Percentiles rank a stretch among this genome's conserved stretches.
These are phyloP conservation scores for Capniomyces stellatus DNA, from an alignment of 371 early-diverging fungal genomes.

Conservation along the genomic window DNA sequence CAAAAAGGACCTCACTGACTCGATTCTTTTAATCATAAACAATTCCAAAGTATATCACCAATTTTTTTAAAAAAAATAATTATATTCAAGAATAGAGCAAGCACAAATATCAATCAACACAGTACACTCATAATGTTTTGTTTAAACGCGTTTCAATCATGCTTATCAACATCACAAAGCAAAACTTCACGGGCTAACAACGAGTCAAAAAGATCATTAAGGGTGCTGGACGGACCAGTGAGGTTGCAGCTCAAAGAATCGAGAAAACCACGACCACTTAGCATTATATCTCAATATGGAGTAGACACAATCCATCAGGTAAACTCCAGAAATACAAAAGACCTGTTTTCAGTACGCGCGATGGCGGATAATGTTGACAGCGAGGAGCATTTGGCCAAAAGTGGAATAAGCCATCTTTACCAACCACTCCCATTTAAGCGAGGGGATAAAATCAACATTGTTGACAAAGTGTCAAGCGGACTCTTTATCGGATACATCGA, in stretches of 20 bases:
- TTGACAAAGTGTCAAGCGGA: neutral
- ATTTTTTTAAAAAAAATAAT: too few species aligned
- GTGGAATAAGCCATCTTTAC: neutral
- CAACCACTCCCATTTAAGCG: constrained; percentile 1
- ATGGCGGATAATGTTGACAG: neutral
- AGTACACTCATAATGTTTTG: too few species aligned
- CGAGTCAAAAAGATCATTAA: too few species aligned
- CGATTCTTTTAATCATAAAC: too few species aligned
- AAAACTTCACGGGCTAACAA: too few species aligned
- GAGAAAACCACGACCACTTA: neutral
- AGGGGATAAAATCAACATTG: neutral
- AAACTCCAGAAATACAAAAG: neutral
- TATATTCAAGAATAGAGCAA: too few species aligned
- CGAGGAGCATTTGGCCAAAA: neutral
- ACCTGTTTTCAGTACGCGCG: neutral
- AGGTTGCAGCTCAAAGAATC: neutral
- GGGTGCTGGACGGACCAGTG: too few species aligned
- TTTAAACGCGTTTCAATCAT: too few species aligned
- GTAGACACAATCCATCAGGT: neutral
- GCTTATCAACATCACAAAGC: too few species aligned
- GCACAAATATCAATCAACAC: too few species aligned
- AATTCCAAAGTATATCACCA: too few species aligned
- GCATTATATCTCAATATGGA: neutral
- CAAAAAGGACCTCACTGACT: too few species aligned
- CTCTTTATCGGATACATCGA: neutral